A percentile compares a stretch with the other conserved stretches of the same genome.
Evolutionary conservation across 225 moss, liverwort and hornwort species (phyloP).

Genomic region (Pseudisothecium myosuroides): DNA sequence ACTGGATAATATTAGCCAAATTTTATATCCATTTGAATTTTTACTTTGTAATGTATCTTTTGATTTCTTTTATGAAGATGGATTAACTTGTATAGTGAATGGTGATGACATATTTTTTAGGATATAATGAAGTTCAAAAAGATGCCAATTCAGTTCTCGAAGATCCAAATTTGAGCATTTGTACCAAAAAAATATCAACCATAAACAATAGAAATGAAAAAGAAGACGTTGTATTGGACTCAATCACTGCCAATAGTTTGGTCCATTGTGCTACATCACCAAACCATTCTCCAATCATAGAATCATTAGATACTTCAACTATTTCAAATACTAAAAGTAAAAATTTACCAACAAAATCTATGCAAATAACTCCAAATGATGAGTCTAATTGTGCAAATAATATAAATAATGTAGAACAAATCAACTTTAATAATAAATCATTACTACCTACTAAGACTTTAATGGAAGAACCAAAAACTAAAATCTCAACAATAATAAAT

Average conservation of each 20-base stretch:
- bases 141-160: slow-evolving; percentile 6
- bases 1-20: neutral
- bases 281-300: neutral
- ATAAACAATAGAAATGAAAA: slow-evolving; percentile 2
- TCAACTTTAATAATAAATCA: neutral
- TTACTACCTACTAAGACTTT: slow-evolving; percentile 9
- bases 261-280: neutral
- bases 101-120: neutral
- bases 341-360: neutral
- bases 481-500: neutral
- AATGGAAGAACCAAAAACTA: neutral
- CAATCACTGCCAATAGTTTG: neutral
- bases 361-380: neutral
- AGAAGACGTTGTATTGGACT: neutral
- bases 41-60: neutral
- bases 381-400: neutral
- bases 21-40: neutral
- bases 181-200: neutral
- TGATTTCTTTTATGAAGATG: neutral
- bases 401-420: neutral
- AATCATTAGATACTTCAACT: neutral
- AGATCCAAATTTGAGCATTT: neutral
- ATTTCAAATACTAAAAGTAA: neutral
- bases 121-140: slow-evolving; percentile 17
- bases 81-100: neutral